Base-by-base conservation (phyloP, 345 rosid species). In the Murraya koenigii region DNA sequence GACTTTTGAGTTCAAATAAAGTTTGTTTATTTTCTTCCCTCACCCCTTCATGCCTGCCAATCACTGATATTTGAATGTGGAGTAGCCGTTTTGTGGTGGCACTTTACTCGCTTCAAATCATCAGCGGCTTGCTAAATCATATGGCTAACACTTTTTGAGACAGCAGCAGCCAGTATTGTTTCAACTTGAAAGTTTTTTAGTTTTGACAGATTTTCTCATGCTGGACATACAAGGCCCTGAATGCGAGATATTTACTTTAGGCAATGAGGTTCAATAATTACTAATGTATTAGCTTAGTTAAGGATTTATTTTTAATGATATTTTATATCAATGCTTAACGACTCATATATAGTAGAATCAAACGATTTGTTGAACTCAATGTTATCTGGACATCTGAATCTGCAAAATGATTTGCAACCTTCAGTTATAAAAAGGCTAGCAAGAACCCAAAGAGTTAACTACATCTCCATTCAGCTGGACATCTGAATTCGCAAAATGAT, bases 11-110 rank as follows among this genome's bases (percentile, higher is more conserved):
- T n/a, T 38, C 54, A 36, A n/a, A 41, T 39, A 39, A 39, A 36
- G 15, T 66, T 66, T 36, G 70, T 35, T n/a, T 36, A 32, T 5
- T 19, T 19, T 36, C 35, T 65, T 28, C 65, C 30, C 33, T 32
- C 36, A 6, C 3, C n/a, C 54, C 60, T 67, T 55, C 39, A 47
- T 67, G 39, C 77, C 55, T 55, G 41, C 72, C 66, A 71, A 49
- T 32, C 56, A 55, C 39, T 72, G 47, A 67, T 52, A 33, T 74
- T 79, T 44, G 62, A 66, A 23, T 62, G 79, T 82, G 70, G 81
- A 76, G 74, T 39, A 67, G 7, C 22, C 20, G 22, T 52, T 52
- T 5, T 52, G 56, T 17, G 7, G 56, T 5, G 8, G 56, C 56
- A 17, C 56, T 52, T 17, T 52, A 52, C 22, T 19, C 22, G 2